Base-by-base conservation (phyloP, 2,329 filamentous ascomycete species). In the Neofusicoccum cordaticola region DNA sequence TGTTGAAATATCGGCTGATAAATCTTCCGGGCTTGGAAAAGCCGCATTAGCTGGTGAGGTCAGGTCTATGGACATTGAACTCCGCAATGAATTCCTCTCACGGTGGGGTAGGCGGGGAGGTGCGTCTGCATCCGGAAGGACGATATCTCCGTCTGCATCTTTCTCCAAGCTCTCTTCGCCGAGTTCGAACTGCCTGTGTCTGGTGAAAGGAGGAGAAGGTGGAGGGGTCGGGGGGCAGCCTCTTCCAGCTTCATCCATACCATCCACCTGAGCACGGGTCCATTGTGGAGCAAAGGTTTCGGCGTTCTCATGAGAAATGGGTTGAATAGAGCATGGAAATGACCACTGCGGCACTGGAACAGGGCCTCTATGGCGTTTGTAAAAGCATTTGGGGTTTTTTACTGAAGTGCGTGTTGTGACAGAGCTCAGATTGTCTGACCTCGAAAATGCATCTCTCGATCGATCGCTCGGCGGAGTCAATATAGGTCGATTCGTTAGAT, bases 41-140 rank as follows among this genome's bases (percentile, higher is more conserved):
- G 39, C 31, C 4, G 19, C 15, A 39, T 61, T 61, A 13, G 27
- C 37, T 42, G 63, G 63, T 9, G 45, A 35, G 6, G 37, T 65
- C 7, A 61, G 47, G 9, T 65, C 63, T 6, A 65, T 56, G 37
- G 63, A 65, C 56, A 60, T 61, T 12, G 53, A 44, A 27, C 48
- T 51, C 4, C 35, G 53, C 4, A 17, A 17, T 42, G 51, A 50
- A 34, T 27, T 41, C 15, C 37, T 48, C 12, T 34, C 27, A 27
- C 39, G 37, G 9, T 15, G 39, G 12, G 15, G 53, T 9, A 31
- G 53, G 7, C 37, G 35, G n/a, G 12, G 42, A 37, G 56, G 42
- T 37, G n/a, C 35, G 42, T 53, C 44, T 5, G 51, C 62, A 44
- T 64, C 62, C n/a, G 62, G 62, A 8, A 64, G 62, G n/a, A 34